A percentile compares a stretch with the other conserved stretches of the same genome.
Conservation (phyloP, 2,329 filamentous ascomycete species). For the Cladophialophora immunda region DNA sequence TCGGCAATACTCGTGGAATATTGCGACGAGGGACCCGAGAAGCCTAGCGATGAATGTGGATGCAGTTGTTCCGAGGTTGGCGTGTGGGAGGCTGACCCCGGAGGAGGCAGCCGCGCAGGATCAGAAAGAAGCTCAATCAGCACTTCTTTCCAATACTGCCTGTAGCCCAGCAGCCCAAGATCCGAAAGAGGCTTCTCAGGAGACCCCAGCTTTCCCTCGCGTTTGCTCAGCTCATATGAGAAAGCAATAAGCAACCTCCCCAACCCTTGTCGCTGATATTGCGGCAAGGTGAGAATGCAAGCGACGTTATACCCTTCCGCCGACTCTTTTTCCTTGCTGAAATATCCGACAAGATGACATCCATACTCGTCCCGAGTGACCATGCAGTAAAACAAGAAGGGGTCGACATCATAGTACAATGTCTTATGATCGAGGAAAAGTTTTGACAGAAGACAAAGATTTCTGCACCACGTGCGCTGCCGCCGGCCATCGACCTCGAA, state of each 20-base stretch:
- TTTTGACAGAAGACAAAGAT: conserved; percentile 93
- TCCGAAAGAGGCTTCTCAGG: conserved; percentile 97
- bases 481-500: conserved; percentile 98
- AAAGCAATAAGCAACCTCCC: conserved; percentile 95
- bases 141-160: conserved; percentile 97
- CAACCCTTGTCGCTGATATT: conserved; percentile 95
- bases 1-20: conserved; percentile 79
- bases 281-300: conserved; percentile 94
- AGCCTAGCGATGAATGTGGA: conserved; percentile 33
- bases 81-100: conserved; percentile 36
- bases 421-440: conserved; percentile 99
- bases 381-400: conserved; percentile 94
- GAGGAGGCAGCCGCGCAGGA: conserved; percentile 62
- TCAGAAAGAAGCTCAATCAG: conserved; percentile 87
- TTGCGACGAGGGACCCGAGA: conserved; percentile 31
- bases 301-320: conserved; percentile 97
- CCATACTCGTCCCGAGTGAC: conserved; percentile 93
- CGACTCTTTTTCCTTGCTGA: conserved; percentile 97
- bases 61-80: conserved; percentile 39
- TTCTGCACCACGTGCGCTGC: conserved; percentile 98
- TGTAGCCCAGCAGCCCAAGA: conserved; percentile 89
- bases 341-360: conserved; percentile 98
- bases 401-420: conserved; percentile 80
- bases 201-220: conserved; percentile 92
- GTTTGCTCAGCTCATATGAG: conserved; percentile 94